phyloP scores from a whole-genome alignment of 139 green algal genomes.

The Nannochloris sp. region DNA sequence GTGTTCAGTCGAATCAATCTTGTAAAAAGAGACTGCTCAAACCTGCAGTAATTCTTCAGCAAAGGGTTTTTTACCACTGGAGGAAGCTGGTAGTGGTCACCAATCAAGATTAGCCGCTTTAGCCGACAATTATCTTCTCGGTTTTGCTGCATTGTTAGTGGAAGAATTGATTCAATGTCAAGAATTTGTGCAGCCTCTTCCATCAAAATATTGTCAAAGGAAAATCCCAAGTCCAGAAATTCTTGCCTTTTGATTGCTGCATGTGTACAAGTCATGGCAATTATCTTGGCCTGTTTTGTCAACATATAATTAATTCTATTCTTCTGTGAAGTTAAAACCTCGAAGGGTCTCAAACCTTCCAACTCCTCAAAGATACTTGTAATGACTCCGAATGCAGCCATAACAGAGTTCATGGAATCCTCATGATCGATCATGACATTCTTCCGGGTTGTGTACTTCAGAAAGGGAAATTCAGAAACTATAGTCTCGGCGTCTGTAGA shows the following conservation, averaged over 20 bases:
- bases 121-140: conserved; percentile 50
- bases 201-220: conserved; percentile 98
- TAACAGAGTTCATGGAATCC: conserved; percentile 21
- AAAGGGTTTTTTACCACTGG: conserved; percentile 97
- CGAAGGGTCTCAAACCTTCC: conserved; percentile 94
- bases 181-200: conserved; percentile 95
- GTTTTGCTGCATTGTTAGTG: conserved; percentile 73
- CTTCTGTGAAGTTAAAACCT: conserved; percentile 72
- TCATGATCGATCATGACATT: not conserved
- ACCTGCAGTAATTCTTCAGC: conserved; percentile 83
- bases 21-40: conserved; percentile 93
- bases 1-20: conserved; percentile 91
- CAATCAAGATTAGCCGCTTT: conserved; percentile 85
- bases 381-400: conserved; percentile 84
- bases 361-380: conserved; percentile 88
- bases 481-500: conserved; percentile 6
- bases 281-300: conserved; percentile 93
- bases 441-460: conserved; percentile 80
- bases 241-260: conserved; percentile 89
- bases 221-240: conserved; percentile 89
- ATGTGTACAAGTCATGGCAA: conserved; percentile 99
- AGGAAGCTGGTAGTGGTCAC: conserved; percentile 97
- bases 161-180: conserved; percentile 99
- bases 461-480: conserved; percentile 82
- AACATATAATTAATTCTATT: conserved; percentile 90